Percentiles rank a stretch among this genome's conserved stretches.
phyloP scores from a whole-genome alignment of 495 filamentous ascomycete genomes.

The Podospora didyma region DNA sequence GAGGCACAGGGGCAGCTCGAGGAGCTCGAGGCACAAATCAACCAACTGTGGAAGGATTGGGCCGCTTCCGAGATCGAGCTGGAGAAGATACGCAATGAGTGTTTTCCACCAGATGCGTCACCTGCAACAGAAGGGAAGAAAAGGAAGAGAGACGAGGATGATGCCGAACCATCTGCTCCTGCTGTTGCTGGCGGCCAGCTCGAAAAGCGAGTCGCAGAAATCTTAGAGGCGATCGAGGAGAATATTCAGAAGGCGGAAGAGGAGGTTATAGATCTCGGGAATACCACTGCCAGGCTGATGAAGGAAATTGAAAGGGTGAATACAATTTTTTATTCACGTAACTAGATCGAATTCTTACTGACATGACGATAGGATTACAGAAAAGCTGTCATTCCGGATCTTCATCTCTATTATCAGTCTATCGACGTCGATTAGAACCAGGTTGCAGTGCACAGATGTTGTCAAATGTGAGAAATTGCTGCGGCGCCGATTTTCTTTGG shows the following conservation, averaged over 20 bases:
- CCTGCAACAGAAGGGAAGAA: neutral
- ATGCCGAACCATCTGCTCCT: too few species aligned
- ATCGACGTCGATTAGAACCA: neutral
- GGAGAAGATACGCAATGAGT: constrained; percentile 16
- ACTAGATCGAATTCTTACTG: neutral
- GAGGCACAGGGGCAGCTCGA: constrained; percentile 17
- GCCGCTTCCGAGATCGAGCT: constrained; percentile 24
- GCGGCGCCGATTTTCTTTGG: neutral
- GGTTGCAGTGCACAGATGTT: neutral
- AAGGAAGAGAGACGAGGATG: neutral
- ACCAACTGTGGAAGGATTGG: constrained; percentile 14
- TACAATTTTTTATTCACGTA: neutral
- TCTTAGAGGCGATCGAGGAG: constrained; percentile 13
- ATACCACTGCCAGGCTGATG: constrained; percentile 10
- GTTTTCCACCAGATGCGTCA: neutral
- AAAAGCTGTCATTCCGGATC: neutral
- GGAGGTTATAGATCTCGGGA: constrained; percentile 9
- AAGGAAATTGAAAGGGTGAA: constrained; percentile 22
- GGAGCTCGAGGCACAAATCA: constrained; percentile 21
- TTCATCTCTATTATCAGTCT: neutral
- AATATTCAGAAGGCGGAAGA: constrained; percentile 14
- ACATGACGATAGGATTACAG: neutral
- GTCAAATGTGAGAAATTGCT: neutral
- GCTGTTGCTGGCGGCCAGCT: too few species aligned
- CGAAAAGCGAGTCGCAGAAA: too few species aligned